phyloP scores from a whole-genome alignment of 2,329 filamentous ascomycete genomes.

The Myrmaecium sp. region DNA sequence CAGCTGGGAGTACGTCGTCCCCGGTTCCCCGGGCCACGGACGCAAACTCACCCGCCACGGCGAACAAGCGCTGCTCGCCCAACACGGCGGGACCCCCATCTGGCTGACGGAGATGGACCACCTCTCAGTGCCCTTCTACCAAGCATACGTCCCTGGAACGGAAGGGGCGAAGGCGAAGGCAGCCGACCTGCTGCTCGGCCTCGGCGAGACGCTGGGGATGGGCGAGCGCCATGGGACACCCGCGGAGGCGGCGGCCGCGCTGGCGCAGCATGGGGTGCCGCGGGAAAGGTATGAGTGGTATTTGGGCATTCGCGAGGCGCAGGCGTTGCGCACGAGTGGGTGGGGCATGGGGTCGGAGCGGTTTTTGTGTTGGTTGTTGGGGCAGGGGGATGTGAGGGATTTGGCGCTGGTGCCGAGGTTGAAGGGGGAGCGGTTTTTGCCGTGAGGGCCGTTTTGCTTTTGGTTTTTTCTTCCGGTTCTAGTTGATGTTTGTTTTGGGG shows the following conservation, averaged over 20 bases:
- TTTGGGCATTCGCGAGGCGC: slow-evolving; percentile 5
- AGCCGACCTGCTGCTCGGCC: slow-evolving; percentile 5
- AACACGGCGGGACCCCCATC: slow-evolving; percentile 4
- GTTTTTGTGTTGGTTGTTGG: slow-evolving; percentile 6
- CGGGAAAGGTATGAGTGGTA: slow-evolving; percentile 6
- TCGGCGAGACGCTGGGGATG: slow-evolving; percentile 5
- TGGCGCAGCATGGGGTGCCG: slow-evolving; percentile 3
- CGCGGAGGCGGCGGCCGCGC: slow-evolving; percentile 1
- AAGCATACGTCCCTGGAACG: slow-evolving; percentile 5
- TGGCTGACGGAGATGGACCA: slow-evolving; percentile 7
- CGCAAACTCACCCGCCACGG: slow-evolving; percentile 2
- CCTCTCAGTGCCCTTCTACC: slow-evolving; percentile 6
- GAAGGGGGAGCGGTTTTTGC: too few species aligned
- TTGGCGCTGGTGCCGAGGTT: slow-evolving; percentile 4
- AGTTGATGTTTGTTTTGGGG: too few species aligned
- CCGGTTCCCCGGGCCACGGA: not conserved
- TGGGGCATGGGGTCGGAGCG: slow-evolving; percentile 8
- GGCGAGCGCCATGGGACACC: slow-evolving; percentile 5
- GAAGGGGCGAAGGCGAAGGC: slow-evolving; percentile 2
- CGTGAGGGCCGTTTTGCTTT: too few species aligned
- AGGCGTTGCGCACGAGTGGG: slow-evolving; percentile 5
- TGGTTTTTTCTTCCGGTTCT: too few species aligned
- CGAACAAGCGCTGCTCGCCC: slow-evolving; percentile 4
- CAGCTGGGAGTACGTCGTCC: slow-evolving; percentile 2
- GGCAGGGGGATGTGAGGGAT: slow-evolving; percentile 7